A percentile compares a stretch with the other conserved stretches of the same genome.
These are phyloP conservation scores for Mycena venus DNA, from an alignment of 768 basidiomycete species.

Conservation along the genomic window DNA sequence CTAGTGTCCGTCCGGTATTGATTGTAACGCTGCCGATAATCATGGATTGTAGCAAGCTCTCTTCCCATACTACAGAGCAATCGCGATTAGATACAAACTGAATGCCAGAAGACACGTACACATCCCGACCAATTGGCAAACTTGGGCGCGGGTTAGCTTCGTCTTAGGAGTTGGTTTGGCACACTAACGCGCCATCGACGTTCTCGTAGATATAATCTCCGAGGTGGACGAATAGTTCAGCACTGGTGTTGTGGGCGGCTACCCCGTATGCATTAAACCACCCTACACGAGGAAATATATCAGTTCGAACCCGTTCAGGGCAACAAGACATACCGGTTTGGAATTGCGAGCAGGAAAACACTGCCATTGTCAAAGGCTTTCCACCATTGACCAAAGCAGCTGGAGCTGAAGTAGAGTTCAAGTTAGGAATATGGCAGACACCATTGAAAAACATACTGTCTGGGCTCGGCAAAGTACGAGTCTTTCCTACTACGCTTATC, in stretches of 20 bases:
- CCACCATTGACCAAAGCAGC: slow-evolving; percentile 65
- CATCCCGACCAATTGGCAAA: slow-evolving; percentile 61
- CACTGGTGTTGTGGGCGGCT: slow-evolving; percentile 64
- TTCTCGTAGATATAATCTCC: slow-evolving; percentile 68
- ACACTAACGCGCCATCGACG: slow-evolving; percentile 50
- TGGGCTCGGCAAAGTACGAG: slow-evolving; percentile 63
- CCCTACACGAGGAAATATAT: slow-evolving; percentile 45
- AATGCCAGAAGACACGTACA: slow-evolving; percentile 25
- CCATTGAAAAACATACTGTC: slow-evolving; percentile 53
- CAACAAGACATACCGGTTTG: slow-evolving; percentile 54
- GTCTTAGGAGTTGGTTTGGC: background rate
- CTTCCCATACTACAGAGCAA: slow-evolving; percentile 51
- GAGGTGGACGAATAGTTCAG: slow-evolving; percentile 69
- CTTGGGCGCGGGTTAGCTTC: slow-evolving; percentile 38
- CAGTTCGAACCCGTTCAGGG: background rate
- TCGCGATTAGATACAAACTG: background rate
- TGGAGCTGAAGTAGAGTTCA: slow-evolving; percentile 50
- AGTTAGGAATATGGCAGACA: background rate
- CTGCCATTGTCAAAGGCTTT: slow-evolving; percentile 64
- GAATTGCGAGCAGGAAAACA: slow-evolving; percentile 71
- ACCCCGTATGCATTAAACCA: slow-evolving; percentile 75
- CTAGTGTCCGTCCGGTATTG: slow-evolving; percentile 68
- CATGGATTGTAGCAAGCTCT: slow-evolving; percentile 68
- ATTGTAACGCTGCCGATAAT: slow-evolving; percentile 64
- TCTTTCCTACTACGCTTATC: slow-evolving; percentile 62